Evolutionary conservation across 495 filamentous ascomycete species (phyloP).

Genomic region (Aspergillus indologenus): DNA sequence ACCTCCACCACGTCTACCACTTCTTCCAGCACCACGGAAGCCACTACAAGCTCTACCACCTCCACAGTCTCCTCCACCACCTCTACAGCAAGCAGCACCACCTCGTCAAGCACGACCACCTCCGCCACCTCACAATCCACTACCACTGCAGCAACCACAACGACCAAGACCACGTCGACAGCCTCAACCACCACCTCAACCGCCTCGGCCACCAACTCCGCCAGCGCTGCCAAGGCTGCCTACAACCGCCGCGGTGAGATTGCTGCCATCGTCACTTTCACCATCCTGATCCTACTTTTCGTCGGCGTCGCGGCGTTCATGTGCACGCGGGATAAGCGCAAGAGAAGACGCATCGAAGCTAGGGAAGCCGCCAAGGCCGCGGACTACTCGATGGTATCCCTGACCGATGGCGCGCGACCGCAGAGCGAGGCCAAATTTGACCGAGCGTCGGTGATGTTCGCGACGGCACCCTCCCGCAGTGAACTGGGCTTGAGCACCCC

Average conservation of each 20-base stretch:
- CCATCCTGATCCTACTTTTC: conserved; percentile 17
- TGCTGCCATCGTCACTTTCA: conserved; percentile 14
- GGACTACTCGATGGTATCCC: conserved; percentile 6
- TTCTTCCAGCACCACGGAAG: conserved; percentile 4
- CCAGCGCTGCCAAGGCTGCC: conserved; percentile 5
- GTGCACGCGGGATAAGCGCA: conserved; percentile 12
- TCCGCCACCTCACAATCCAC: conserved; percentile 8
- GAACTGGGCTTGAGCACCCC: neutral
- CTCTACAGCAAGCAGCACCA: neutral
- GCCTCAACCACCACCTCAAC: conserved; percentile 13
- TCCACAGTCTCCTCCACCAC: conserved; percentile 9
- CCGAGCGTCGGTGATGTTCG: conserved; percentile 10
- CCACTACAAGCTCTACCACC: conserved; percentile 6
- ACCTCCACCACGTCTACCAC: conserved; percentile 4
- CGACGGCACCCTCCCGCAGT: conserved; percentile 1
- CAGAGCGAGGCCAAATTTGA: conserved; percentile 9
- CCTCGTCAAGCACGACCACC: conserved; percentile 1
- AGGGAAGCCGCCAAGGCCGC: conserved; percentile 1
- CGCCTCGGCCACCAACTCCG: conserved; percentile 15
- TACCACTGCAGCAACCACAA: conserved; percentile 5
- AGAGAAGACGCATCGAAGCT: conserved; percentile 13
- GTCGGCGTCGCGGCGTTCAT: conserved; percentile 14
- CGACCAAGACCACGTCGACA: conserved; percentile 10
- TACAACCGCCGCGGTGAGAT: conserved; percentile 18
- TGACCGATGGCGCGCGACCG: neutral